These are phyloP conservation scores for Aegilops sharonensis DNA, from an alignment of 176 grass and related monocot species.

Conservation along the genomic window DNA sequence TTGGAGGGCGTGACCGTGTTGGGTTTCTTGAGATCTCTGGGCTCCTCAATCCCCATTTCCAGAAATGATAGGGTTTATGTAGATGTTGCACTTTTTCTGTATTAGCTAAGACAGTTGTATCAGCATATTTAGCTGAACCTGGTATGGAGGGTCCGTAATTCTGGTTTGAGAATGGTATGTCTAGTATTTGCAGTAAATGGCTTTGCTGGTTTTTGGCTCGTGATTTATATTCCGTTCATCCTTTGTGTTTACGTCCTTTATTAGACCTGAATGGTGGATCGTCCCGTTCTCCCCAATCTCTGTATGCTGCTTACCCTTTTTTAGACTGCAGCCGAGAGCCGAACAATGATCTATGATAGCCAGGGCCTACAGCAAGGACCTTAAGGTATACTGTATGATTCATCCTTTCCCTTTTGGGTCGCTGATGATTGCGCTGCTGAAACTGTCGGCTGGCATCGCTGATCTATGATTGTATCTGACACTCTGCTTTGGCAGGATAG, in stretches of 20 bases:
- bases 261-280: conserved; percentile 24
- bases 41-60: conserved; percentile 70
- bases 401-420: neutral
- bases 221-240: neutral
- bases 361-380: conserved; percentile 9
- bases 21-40: conserved; percentile 82
- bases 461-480: neutral
- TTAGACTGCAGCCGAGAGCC: conserved; percentile 16
- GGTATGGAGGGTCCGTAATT: neutral
- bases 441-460: neutral
- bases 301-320: neutral
- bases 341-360: neutral
- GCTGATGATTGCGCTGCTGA: conserved; percentile 23
- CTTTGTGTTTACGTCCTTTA: neutral
- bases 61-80: conserved; percentile 48
- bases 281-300: neutral
- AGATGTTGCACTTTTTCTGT: conserved; percentile 31
- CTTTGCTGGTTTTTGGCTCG: conserved; percentile 9
- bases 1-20: conserved; percentile 76
- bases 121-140: conserved; percentile 27
- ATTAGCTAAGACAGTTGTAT: conserved; percentile 21
- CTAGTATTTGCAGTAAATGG: conserved; percentile 14
- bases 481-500: conserved; percentile 8
- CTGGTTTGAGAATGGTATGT: conserved; percentile 13
- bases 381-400: neutral